Evolutionary conservation across 129 eudicot species (phyloP), one percentile per base, ranked within the genome.

Genomic region (Flaveria ramosissima): DNA sequence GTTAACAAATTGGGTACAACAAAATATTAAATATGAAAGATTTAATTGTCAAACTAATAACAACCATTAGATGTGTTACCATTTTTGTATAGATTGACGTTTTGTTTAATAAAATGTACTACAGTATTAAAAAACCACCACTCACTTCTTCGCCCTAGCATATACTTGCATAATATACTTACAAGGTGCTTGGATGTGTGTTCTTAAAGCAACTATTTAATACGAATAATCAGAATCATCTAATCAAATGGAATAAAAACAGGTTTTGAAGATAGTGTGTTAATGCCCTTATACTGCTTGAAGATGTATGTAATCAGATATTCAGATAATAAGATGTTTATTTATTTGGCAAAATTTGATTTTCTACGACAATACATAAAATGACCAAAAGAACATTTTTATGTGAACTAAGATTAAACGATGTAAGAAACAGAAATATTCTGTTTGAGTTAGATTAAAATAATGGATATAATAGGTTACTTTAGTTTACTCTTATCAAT

Each of bases 1-100:
- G 73, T 70, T 14, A 51, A 82, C 30, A 77, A 63, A 39, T 24
- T 70, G 14, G n/a, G 61, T 66, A 70, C 10, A 48, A 21, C n/a
- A 19, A 68, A 78, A 51, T 3, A 67, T 39, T 2, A 75, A 39
- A 13, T 45, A 27, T 9, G 14, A 70, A 45, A 56, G 32, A 55
- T 7, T 5, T 17, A 53, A 32, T 32, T 36, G 27, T 13, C 16
- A 39, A 52, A 51, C 64, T 4, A 23, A 30, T 16, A 71, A 52
- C 76, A 36, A 26, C 47, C 19, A 50, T 30, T 52, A 4, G 48
- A 52, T 52, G 24, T 20, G 19, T 3, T 51, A 51, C 11, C 16
- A 69, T 69, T 30, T 24, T 23, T 20, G 20, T 20, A 46, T 41
- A 45, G 30, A 27, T 3, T 41, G 4, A 10, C 36, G 42, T 42